phyloP scores from a whole-genome alignment of 805 yeast genomes.

The Nakazawaea ernobii region DNA sequence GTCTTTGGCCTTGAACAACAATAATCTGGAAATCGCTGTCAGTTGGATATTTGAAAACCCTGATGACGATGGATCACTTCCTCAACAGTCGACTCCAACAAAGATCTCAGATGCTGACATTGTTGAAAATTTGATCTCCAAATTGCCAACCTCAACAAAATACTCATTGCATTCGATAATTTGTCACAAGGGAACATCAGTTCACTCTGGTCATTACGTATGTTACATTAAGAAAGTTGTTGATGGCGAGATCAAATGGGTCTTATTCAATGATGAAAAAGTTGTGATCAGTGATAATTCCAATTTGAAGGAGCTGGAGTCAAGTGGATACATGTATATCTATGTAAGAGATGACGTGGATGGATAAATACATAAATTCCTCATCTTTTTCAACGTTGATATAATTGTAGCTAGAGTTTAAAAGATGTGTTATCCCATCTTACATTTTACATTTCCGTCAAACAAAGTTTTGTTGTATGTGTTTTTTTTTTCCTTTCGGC shows the following conservation, averaged over 20 bases:
- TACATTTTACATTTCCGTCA: too few species aligned
- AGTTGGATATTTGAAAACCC: slow-evolving; percentile 89
- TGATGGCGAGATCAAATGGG: slow-evolving; percentile 50
- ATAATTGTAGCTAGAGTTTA: neutral
- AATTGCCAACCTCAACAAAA: slow-evolving; percentile 7
- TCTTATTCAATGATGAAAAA: slow-evolving; percentile 83
- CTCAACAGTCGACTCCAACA: neutral
- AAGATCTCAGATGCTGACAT: slow-evolving; percentile 6
- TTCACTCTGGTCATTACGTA: slow-evolving; percentile 92
- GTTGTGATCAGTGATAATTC: slow-evolving; percentile 53
- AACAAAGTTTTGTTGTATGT: too few species aligned
- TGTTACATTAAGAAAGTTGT: slow-evolving; percentile 52
- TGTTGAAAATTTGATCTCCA: neutral
- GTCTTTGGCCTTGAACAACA: slow-evolving; percentile 56
- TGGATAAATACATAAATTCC: neutral
- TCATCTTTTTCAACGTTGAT: too few species aligned
- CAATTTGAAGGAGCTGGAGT: slow-evolving; percentile 34
- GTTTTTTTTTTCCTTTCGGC: too few species aligned
- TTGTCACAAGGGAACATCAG: slow-evolving; percentile 86
- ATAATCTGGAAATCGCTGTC: slow-evolving; percentile 69
- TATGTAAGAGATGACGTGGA: slow-evolving; percentile 20
- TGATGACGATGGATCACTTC: slow-evolving; percentile 56
- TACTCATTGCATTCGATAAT: slow-evolving; percentile 60
- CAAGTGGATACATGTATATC: slow-evolving; percentile 44
- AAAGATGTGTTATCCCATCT: too few species aligned